These are phyloP conservation scores for Phytophthora rubi DNA, from an alignment of 352 stramenopile genomes.

Conservation along the genomic window DNA sequence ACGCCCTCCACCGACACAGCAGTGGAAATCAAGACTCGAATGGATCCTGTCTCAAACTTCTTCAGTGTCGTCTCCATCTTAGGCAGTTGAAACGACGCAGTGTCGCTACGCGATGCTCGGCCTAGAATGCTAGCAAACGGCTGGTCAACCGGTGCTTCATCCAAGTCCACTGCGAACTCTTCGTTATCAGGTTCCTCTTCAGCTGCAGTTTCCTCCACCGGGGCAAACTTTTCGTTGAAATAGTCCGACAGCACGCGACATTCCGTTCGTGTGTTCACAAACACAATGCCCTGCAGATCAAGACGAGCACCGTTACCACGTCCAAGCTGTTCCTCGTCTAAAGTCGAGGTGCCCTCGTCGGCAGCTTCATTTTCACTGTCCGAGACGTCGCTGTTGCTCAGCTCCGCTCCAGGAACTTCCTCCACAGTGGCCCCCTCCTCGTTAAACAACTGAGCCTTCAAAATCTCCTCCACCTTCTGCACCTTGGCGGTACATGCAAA, in stretches of 20 bases:
- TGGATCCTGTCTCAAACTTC: constrained; percentile 61
- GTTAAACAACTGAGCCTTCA: constrained; percentile 46
- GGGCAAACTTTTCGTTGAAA: constrained; percentile 69
- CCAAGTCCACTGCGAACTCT: constrained; percentile 24
- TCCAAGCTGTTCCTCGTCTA: constrained; percentile 1
- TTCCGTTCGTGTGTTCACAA: constrained; percentile 84
- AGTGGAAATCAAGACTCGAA: constrained; percentile 76
- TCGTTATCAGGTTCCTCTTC: constrained; percentile 19
- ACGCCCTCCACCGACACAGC: constrained; percentile 81
- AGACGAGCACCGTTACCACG: constrained; percentile 5
- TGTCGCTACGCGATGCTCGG: constrained; percentile 56
- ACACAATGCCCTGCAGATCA: constrained; percentile 81
- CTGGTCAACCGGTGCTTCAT: constrained; percentile 15
- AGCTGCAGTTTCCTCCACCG: background rate
- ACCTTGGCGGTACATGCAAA: constrained; percentile 67
- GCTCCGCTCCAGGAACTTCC: constrained; percentile 24
- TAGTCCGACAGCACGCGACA: constrained; percentile 82
- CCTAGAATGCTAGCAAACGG: constrained; percentile 75
- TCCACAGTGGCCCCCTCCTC: constrained; percentile 23
- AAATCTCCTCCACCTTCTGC: constrained; percentile 60
- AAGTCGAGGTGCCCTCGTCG: background rate
- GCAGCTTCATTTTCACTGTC: constrained; percentile 41
- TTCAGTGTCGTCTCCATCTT: constrained; percentile 64
- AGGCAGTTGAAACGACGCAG: constrained; percentile 59
- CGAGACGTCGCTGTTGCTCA: constrained; percentile 30